These are phyloP conservation scores for Metschnikowia similis DNA, from an alignment of 805 yeast species.

Conservation along the genomic window DNA sequence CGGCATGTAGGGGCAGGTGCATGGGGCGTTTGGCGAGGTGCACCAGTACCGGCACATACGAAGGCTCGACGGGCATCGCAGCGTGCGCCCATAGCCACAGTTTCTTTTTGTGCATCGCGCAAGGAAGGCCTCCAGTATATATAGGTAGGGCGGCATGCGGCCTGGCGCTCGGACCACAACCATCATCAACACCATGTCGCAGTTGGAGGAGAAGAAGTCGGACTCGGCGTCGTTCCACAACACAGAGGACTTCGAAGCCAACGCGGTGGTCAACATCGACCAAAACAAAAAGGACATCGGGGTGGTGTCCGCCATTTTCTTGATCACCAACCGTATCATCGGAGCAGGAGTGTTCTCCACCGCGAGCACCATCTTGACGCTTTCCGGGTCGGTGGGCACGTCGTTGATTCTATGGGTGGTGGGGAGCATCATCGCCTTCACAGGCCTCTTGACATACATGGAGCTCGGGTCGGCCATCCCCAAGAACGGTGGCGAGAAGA, in stretches of 20 bases:
- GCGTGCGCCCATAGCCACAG: neutral
- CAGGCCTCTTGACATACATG: constrained; percentile 56
- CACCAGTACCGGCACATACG: neutral
- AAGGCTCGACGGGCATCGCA: neutral
- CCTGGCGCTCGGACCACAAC: neutral
- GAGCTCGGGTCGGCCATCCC: constrained; percentile 76
- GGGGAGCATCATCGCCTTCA: constrained; percentile 63
- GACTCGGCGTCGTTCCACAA: constrained; percentile 6
- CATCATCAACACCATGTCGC: constrained; percentile 6
- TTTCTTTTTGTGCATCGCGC: neutral
- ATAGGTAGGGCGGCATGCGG: neutral
- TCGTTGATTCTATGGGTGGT: constrained; percentile 69
- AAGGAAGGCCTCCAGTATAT: neutral
- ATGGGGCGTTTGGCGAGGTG: neutral
- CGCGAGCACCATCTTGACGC: constrained; percentile 18
- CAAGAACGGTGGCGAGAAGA: constrained; percentile 83
- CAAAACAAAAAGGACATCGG: constrained; percentile 45
- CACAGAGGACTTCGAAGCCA: constrained; percentile 14
- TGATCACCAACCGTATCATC: constrained; percentile 18
- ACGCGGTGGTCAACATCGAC: constrained; percentile 34
- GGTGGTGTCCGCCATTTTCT: constrained; percentile 33
- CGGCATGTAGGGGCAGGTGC: neutral
- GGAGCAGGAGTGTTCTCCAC: constrained; percentile 21
- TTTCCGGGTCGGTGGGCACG: constrained; percentile 67
- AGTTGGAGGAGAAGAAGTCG: constrained; percentile 13